Evolutionary conservation across 2,329 filamentous ascomycete species (phyloP), one percentile per base, ranked within the genome.

Genomic region (Cladosporium sp.): DNA sequence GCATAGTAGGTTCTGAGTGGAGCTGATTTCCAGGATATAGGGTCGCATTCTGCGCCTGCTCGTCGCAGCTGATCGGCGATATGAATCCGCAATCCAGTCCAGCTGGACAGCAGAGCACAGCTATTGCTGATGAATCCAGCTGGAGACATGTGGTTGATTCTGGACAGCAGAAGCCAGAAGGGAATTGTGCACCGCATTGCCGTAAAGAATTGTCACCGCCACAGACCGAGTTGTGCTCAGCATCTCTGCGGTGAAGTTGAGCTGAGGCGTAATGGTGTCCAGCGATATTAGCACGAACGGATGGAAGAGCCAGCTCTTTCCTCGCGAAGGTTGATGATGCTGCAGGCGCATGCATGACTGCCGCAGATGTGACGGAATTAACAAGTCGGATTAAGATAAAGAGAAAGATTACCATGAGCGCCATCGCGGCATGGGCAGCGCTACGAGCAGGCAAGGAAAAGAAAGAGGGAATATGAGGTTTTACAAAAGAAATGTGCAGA

Each of bases 41-140:
- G 8, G 74, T 78, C 2, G 84, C 79, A 65, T 91, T 82, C 68
- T 91, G 86, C 45, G 82, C 76, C 6, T 70, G 70, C 58, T 87
- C 67, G 63, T 89, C 81, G 77, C 88, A 92, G 39, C 79, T 79
- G 61, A 90, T 86, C 30, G 86, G 78, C 64, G 79, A 68, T 65
- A 92, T 88, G 50, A 72, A 77, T n/a, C 74, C 65, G 75, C 89
- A 92, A 66, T 79, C 77, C 37, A 66, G 67, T 37, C 79, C 82
- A 1, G 72, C 63, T 1, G 88, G 88, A 69, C 89, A 92, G 76
- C 89, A 92, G 51, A 92, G 76, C 14, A 87, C 80, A 0, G 88
- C 89, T 5, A 87, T 78, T 0, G 87, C 86, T 11, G 86, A 86
- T 47, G 72, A 72, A 67, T 77, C 76, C 49, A 92, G 80, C 1